Evolutionary conservation across 2,329 filamentous ascomycete species (phyloP), one percentile per base, ranked within the genome.

Genomic region (Chaetothyriales sp.): DNA sequence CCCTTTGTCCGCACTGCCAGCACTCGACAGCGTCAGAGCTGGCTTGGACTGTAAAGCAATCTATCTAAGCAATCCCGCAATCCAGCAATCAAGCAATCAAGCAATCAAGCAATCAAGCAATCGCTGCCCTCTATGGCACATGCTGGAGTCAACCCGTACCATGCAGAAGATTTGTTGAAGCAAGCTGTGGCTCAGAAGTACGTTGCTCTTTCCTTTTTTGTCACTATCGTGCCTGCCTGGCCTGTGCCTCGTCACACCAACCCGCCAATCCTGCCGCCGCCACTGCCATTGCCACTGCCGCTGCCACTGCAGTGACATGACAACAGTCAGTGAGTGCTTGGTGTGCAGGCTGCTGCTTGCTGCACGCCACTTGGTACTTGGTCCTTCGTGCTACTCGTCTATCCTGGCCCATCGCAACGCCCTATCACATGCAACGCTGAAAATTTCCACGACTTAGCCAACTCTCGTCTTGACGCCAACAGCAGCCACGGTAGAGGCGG

Each of bases 161-260:
- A 70, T 53, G 75, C 77, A 50, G 73, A 74, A 48, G 77, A 79
- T 60, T 66, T 78, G 64, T 66, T 78, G 61, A 72, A 76, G 61
- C 78, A 79, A 65, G 71, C 75, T 53, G 73, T 76, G 65, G 66
- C 73, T 63, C 74, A 75, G 62, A 75, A 72, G 77, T 80, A 72
- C 73, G 75, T 71, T 51, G 50, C 54, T 52, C 44, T 49, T 55
- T 56, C 56, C 50, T 54, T 53, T 22, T 52, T 45, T 19, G 32
- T 39, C 32, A 15, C 15, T 15, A n/a, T 32, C 28, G 8, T 32
- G 10, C 10, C 32, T 15, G 32, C 32, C 32, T 39, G 10, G 10
- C 15, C 3, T 12, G 10, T 39, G 32, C n/a, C n/a, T n/a, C n/a
- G n/a, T n/a, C n/a, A n/a, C n/a, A n/a, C n/a, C n/a, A n/a, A 15